A percentile compares a stretch with the other conserved stretches of the same genome.
phyloP scores from a whole-genome alignment of 2,329 filamentous ascomycete species.

The Stagonosporopsis cucurbitacearum region DNA sequence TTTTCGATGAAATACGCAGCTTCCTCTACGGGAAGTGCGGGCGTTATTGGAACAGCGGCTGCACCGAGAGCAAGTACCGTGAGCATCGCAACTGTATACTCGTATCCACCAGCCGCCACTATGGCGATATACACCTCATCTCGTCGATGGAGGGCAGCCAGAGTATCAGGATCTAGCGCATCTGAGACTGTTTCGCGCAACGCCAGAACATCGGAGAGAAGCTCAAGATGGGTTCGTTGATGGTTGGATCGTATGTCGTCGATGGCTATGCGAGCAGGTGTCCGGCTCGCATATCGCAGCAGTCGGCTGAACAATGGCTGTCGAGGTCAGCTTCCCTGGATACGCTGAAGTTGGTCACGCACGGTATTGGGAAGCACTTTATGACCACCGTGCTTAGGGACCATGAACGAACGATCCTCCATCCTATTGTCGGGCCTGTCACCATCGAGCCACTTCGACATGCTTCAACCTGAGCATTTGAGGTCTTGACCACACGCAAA shows the following conservation, averaged over 20 bases:
- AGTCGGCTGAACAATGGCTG: constrained; percentile 51
- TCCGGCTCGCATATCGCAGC: constrained; percentile 48
- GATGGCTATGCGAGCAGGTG: constrained; percentile 47
- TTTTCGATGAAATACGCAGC: constrained; percentile 55
- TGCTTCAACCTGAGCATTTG: not conserved
- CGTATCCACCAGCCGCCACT: constrained; percentile 56
- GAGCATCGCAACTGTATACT: constrained; percentile 57
- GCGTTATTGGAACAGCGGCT: constrained; percentile 55
- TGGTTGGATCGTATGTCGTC: constrained; percentile 48
- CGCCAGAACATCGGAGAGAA: constrained; percentile 54
- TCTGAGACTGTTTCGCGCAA: constrained; percentile 50
- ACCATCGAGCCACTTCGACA: not conserved
- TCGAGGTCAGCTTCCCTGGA: not conserved
- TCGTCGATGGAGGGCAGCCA: constrained; percentile 38
- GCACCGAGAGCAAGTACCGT: constrained; percentile 56
- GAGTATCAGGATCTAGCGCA: constrained; percentile 35
- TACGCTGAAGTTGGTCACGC: not conserved
- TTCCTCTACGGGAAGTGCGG: constrained; percentile 52
- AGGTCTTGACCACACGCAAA: not conserved
- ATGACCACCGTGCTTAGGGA: constrained; percentile 36
- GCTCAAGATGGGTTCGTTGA: constrained; percentile 51
- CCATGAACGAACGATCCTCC: constrained; percentile 39
- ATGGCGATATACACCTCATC: constrained; percentile 55
- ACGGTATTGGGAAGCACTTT: constrained; percentile 43
- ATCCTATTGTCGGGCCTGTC: constrained; percentile 19